Conservation (phyloP, 2,329 filamentous ascomycete species). For the Ophiostoma sp. region DNA sequence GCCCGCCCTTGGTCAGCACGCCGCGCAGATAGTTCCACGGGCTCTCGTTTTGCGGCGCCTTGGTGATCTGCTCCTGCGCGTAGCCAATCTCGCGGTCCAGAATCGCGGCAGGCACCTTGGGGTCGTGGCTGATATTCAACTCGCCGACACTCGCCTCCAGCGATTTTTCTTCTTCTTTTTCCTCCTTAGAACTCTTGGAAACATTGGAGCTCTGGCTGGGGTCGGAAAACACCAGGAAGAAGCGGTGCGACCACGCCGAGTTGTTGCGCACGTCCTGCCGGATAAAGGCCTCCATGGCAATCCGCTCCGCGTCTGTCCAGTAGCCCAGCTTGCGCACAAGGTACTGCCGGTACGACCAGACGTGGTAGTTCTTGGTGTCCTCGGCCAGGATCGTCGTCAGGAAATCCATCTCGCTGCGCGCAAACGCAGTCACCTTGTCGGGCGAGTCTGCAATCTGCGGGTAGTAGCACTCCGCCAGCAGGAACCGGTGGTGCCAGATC, state of each 20-base stretch:
- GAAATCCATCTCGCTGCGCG: constrained; percentile 66
- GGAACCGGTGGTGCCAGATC: constrained; percentile 77
- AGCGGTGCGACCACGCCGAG: constrained; percentile 94
- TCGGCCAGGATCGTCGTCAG: constrained; percentile 72
- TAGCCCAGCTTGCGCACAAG: constrained; percentile 60
- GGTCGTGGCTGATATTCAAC: constrained; percentile 49
- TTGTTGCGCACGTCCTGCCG: constrained; percentile 86
- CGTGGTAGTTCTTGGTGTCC: constrained; percentile 97
- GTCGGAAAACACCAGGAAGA: constrained; percentile 79
- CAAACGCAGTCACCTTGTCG: constrained; percentile 53
- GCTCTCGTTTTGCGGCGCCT: constrained; percentile 89
- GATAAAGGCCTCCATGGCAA: constrained; percentile 67
- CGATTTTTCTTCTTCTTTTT: not conserved
- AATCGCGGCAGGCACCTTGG: constrained; percentile 54
- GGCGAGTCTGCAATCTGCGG: constrained; percentile 55
- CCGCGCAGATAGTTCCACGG: constrained; percentile 89
- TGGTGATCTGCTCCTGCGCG: constrained; percentile 64
- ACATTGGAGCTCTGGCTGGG: constrained; percentile 45
- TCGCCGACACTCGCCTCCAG: constrained; percentile 30
- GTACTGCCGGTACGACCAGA: constrained; percentile 90
- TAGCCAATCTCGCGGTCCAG: constrained; percentile 72
- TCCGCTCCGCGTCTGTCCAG: constrained; percentile 61
- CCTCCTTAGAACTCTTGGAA: too few relatives aligned
- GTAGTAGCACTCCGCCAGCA: constrained; percentile 57
- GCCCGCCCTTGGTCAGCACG: constrained; percentile 61